These are phyloP conservation scores for Diaporthe sp. DNA, from an alignment of 2,329 filamentous ascomycete genomes.

Conservation along the genomic window DNA sequence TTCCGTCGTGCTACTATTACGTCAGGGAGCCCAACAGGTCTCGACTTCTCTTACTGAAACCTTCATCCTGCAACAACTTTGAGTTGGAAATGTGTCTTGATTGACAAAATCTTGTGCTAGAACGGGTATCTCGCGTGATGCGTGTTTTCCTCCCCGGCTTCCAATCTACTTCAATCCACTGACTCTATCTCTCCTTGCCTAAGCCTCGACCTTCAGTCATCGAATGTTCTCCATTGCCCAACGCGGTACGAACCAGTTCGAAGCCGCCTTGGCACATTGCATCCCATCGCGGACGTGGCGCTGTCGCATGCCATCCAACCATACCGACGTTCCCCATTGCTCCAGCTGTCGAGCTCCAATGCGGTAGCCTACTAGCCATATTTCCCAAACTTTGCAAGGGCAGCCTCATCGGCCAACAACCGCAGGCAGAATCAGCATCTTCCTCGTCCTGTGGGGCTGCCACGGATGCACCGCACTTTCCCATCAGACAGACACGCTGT, in stretches of 20 bases:
- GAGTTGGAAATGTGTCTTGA: slow-evolving; percentile 4
- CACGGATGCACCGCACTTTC: not conserved
- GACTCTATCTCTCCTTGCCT: not conserved
- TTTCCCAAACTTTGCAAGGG: not conserved
- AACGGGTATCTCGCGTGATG: slow-evolving; percentile 25
- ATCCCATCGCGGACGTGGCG: not conserved
- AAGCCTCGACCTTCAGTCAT: not conserved
- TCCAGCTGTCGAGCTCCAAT: not conserved
- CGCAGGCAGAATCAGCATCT: not conserved
- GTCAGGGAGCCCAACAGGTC: not conserved
- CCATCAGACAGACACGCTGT: not conserved
- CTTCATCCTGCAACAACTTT: no score
- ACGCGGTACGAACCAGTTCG: slow-evolving; percentile 26
- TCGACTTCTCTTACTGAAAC: not conserved
- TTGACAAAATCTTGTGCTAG: slow-evolving; percentile 32
- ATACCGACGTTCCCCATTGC: not conserved
- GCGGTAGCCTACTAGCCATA: not conserved
- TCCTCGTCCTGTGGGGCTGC: not conserved
- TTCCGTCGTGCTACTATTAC: not conserved
- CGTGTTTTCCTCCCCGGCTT: not conserved
- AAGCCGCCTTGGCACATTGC: not conserved
- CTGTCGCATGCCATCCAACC: not conserved
- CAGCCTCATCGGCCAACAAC: not conserved
- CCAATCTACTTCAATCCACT: not conserved
- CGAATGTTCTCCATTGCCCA: not conserved